A percentile compares a stretch with the other conserved stretches of the same genome.
Evolutionary conservation across 805 yeast species (phyloP).

Genomic region (Metschnikowia lunata): DNA sequence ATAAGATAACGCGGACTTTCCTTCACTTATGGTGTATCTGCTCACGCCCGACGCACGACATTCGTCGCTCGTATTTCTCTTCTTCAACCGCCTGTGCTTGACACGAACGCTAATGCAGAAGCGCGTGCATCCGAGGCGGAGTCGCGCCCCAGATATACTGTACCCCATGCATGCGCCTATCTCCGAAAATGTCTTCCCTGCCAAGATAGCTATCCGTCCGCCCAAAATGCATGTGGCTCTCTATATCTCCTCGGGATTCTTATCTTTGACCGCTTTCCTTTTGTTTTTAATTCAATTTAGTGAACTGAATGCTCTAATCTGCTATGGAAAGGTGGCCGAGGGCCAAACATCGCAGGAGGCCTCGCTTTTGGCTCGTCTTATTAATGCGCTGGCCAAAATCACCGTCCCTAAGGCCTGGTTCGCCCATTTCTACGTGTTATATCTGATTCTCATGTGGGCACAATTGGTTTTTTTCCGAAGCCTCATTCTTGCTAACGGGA

Average conservation of each 20-base stretch:
- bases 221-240: background rate
- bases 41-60: too few relatives aligned
- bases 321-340: slow-evolving; percentile 14
- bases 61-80: too few relatives aligned
- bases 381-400: slow-evolving; percentile 11
- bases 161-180: background rate
- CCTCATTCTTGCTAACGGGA: slow-evolving; percentile 6
- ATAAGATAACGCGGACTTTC: too few relatives aligned
- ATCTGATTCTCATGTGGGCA: slow-evolving; percentile 31
- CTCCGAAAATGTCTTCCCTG: background rate
- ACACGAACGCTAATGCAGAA: background rate
- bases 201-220: background rate
- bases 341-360: background rate
- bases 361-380: background rate
- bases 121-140: background rate
- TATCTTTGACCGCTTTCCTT: slow-evolving; percentile 3
- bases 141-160: background rate
- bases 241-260: slow-evolving; percentile 1
- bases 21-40: too few relatives aligned
- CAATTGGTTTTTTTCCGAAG: slow-evolving; percentile 11
- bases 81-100: too few relatives aligned
- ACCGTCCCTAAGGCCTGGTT: slow-evolving; percentile 65
- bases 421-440: slow-evolving; percentile 53
- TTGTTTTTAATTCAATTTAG: slow-evolving; percentile 2
- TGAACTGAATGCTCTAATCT: slow-evolving; percentile 9